Percentiles rank a stretch among this genome's conserved stretches.
Conservation (phyloP, 129 eudicot species). For the Tanacetum coccineum region DNA sequence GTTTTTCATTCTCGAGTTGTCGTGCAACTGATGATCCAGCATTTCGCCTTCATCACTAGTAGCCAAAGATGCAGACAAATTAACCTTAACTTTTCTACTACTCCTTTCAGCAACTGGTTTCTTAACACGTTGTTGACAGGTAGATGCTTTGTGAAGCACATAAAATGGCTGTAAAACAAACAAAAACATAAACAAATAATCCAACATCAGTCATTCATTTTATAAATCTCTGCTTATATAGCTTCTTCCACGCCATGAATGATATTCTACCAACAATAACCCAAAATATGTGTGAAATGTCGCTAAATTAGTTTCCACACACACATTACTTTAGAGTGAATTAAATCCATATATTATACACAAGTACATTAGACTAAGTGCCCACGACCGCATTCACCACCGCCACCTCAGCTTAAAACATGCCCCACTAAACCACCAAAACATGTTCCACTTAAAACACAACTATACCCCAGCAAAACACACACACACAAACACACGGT, state of each 20-base stretch:
- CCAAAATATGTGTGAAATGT: no score
- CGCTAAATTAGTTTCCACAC: not conserved
- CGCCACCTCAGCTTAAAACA: no score
- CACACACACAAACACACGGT: no score
- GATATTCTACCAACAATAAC: no score
- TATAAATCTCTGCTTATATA: not conserved
- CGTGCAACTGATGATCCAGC: constrained; percentile 19
- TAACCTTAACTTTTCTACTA: constrained; percentile 49
- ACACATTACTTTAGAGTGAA: not conserved
- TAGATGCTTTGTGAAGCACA: constrained; percentile 68
- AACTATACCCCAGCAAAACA: no score
- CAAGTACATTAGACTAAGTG: no score
- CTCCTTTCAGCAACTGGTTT: constrained; percentile 38
- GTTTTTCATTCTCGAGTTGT: constrained; percentile 34
- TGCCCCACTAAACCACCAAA: no score
- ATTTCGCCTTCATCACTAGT: constrained; percentile 25
- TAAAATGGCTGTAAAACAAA: constrained; percentile 55
- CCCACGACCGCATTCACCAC: no score
- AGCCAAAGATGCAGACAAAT: constrained; percentile 30
- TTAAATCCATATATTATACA: not conserved
- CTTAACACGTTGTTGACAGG: constrained; percentile 25
- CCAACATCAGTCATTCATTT: not conserved
- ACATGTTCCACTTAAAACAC: no score
- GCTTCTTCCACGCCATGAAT: no score
- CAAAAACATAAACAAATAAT: not conserved